Evolutionary conservation across 2,329 filamentous ascomycete species (phyloP).

Genomic region (Trichoderma polysporum): DNA sequence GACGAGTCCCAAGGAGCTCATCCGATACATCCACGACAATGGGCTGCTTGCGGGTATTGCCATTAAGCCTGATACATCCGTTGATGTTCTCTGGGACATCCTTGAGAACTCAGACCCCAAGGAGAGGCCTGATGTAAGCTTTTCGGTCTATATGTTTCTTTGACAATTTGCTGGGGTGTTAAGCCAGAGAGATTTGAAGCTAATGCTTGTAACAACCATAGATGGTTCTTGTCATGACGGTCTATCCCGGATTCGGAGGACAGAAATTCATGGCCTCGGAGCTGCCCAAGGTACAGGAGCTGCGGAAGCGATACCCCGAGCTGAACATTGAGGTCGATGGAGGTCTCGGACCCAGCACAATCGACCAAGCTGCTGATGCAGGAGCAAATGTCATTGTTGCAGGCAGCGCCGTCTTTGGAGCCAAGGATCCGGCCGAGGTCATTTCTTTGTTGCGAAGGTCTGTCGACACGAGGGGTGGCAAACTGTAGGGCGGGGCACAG

Average conservation of each 20-base stretch:
- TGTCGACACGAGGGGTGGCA: slow-evolving; percentile 42
- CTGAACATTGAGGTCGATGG: slow-evolving; percentile 98
- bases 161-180: background rate
- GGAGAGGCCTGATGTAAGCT: slow-evolving; percentile 82
- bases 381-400: slow-evolving; percentile 98
- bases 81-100: slow-evolving; percentile 90
- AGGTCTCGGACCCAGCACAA: slow-evolving; percentile 81
- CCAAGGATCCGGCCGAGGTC: slow-evolving; percentile 81
- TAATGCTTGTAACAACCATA: slow-evolving; percentile 37
- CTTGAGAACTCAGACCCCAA: slow-evolving; percentile 69
- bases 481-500: slow-evolving; percentile 32
- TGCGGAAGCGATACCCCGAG: slow-evolving; percentile 84
- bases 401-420: slow-evolving; percentile 92
- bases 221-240: slow-evolving; percentile 99
- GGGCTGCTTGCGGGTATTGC: slow-evolving; percentile 92
- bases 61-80: slow-evolving; percentile 87
- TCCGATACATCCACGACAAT: slow-evolving; percentile 84
- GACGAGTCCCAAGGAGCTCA: slow-evolving; percentile 81
- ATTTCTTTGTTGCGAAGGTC: slow-evolving; percentile 81
- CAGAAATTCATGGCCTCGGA: slow-evolving; percentile 98
- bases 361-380: slow-evolving; percentile 90
- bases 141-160: slow-evolving; percentile 23
- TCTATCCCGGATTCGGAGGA: slow-evolving; percentile 94
- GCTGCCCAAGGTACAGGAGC: slow-evolving; percentile 85
- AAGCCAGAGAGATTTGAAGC: background rate